Evolutionary conservation across 768 basidiomycete species (phyloP), one percentile per base, ranked within the genome.

Genomic region (Agrocybe pediades): DNA sequence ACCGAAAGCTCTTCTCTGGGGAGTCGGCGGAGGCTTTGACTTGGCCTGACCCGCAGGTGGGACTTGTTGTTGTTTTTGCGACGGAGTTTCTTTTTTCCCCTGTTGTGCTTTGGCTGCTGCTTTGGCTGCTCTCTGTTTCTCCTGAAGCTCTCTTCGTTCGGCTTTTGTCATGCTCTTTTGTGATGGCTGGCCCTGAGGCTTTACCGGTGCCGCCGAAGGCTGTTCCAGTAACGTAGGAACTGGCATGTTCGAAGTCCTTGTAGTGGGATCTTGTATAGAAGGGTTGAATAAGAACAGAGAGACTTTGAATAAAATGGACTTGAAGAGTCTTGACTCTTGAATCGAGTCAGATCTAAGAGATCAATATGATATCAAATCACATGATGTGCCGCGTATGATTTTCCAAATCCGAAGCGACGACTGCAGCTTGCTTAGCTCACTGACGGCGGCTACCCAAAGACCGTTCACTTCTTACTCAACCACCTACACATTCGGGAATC

Each of bases 151-250:
- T 60, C 88, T 76, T 24, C 90, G 80, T 65, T 90, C 88, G 4
- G 88, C 86, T 69, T 90, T 94, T 24, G 89, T 83, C 83, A 89
- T 86, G 39, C 81, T 78, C 63, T 89, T 88, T 65, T 89, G 87
- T 11, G 83, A 75, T 56, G 77, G 74, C 45, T 74, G 73, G 15
- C 68, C 70, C 40, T 27, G 49, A 30, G 66, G 57, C 47, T 64
- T 64, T 48, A 46, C 44, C 8, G 54, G 43, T 16, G 43, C 51
- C 19, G 58, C 43, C 15, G 60, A 49, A 7, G 58, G 61, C 24
- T 63, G 63, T 55, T 66, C 68, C 21, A 64, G 52, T 29, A 65
- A 67, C 21, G 61, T 70, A 55, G 70, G 66, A 33, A 71, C 71
- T 36, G 71, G 70, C 73, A 75, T 76, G 7, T n/a, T n/a, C n/a